Evolutionary conservation across 1,139 yeast species (phyloP).

Genomic region (Pichia cactophila): DNA sequence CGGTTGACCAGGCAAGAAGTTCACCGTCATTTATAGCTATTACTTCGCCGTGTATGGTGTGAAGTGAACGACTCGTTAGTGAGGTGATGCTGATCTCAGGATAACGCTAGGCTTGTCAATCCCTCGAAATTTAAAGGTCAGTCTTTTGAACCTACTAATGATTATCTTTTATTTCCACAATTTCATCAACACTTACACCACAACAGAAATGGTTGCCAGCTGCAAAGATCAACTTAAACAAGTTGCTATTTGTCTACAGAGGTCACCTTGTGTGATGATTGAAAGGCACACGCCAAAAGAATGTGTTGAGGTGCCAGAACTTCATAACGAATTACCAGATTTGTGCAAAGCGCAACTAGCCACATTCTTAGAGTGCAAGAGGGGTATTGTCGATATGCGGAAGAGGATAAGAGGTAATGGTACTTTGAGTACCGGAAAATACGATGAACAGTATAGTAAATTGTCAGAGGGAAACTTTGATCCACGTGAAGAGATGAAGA

Average conservation of each 20-base stretch:
- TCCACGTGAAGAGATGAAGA: conserved; percentile 69
- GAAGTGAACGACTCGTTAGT: neutral
- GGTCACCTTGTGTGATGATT: conserved; percentile 92
- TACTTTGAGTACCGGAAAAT: conserved; percentile 84
- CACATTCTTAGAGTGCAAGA: conserved; percentile 82
- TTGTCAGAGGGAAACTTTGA: conserved; percentile 75
- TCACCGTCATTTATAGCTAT: conserved; percentile 42
- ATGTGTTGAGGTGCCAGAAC: conserved; percentile 75
- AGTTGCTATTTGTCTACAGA: conserved; percentile 87
- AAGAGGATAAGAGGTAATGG: conserved; percentile 93
- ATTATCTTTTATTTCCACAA: neutral
- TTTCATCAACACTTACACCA: neutral
- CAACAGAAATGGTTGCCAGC: conserved; percentile 29
- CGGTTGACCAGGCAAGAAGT: conserved; percentile 83
- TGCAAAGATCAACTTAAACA: conserved; percentile 91
- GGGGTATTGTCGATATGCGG: conserved; percentile 80
- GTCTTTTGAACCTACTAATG: neutral
- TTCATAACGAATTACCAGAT: conserved; percentile 73
- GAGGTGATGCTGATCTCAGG: neutral
- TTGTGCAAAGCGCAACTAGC: conserved; percentile 78
- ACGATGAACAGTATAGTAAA: conserved; percentile 77
- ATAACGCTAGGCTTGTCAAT: too few relatives aligned
- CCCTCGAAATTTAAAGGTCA: neutral
- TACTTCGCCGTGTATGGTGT: neutral
- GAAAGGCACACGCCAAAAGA: conserved; percentile 86